Evolutionary conservation across 2,329 filamentous ascomycete species (phyloP).

Genomic region (Fusarium clavum): DNA sequence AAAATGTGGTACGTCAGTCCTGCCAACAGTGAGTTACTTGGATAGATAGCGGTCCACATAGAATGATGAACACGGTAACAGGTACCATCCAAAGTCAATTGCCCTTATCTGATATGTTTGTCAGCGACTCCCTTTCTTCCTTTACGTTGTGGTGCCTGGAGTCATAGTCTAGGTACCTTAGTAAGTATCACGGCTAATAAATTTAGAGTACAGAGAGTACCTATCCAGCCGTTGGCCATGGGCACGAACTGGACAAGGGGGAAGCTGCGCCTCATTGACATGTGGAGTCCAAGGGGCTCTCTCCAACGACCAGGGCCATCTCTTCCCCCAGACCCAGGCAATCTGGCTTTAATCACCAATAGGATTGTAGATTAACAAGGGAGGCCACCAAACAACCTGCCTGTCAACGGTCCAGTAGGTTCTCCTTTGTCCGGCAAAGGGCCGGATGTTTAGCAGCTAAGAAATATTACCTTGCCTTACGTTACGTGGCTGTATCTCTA

Average conservation of each 20-base stretch:
- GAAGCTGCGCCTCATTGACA: constrained; percentile 36
- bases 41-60: not conserved
- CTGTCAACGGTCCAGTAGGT: constrained; percentile 19
- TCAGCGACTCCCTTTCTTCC: not conserved
- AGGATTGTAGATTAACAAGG: constrained; percentile 23
- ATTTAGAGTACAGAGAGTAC: not conserved
- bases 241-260: constrained; percentile 9
- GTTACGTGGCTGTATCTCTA: constrained; percentile 46
- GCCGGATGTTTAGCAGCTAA: constrained; percentile 31
- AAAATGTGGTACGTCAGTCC: not conserved
- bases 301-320: constrained; percentile 17
- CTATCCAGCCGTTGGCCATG: not conserved
- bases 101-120: not conserved
- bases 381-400: constrained; percentile 30
- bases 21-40: not conserved
- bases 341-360: constrained; percentile 33
- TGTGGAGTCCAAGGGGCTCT: constrained; percentile 34
- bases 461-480: constrained; percentile 26
- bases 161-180: not conserved
- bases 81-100: not conserved
- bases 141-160: not conserved
- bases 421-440: constrained; percentile 38
- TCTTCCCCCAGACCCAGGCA: not conserved
- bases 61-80: not conserved
- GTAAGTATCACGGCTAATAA: not conserved